Conservation (phyloP, 2,329 filamentous ascomycete species). For the Blumeria hordei region DNA sequence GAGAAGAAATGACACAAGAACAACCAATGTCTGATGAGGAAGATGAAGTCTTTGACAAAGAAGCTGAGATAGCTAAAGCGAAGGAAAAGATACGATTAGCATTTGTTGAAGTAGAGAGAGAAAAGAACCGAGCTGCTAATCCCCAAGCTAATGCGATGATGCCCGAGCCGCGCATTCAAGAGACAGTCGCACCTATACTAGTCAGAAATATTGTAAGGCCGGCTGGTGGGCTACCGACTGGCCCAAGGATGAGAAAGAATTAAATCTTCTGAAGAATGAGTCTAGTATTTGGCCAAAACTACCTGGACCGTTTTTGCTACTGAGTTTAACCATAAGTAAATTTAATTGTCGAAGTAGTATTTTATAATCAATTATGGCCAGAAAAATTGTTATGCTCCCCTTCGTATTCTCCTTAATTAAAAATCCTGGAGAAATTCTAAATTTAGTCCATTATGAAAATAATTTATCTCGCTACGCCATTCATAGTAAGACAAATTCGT, state of each 20-base stretch:
- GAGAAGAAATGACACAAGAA: neutral
- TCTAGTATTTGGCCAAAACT: too few relatives aligned
- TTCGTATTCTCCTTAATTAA: too few relatives aligned
- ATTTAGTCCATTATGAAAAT: too few relatives aligned
- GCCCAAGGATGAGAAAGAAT: neutral
- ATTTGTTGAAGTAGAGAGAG: neutral
- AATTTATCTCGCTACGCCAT: too few relatives aligned
- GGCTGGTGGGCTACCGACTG: neutral
- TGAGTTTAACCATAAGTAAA: too few relatives aligned
- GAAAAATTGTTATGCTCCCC: too few relatives aligned
- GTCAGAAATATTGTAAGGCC: neutral
- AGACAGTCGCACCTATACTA: neutral
- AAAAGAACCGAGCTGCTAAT: neutral
- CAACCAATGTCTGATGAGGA: neutral
- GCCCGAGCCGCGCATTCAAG: neutral
- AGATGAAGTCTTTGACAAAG: neutral
- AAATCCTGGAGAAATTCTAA: too few relatives aligned
- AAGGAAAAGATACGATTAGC: neutral
- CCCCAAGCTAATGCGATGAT: neutral
- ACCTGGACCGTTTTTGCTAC: too few relatives aligned
- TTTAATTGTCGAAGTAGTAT: too few relatives aligned
- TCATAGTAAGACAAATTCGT: too few relatives aligned
- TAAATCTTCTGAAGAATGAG: neutral
- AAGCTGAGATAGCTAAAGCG: neutral
- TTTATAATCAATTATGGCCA: too few relatives aligned